phyloP scores from a whole-genome alignment of 2,329 filamentous ascomycete species.

The Lizonia empirigonia region DNA sequence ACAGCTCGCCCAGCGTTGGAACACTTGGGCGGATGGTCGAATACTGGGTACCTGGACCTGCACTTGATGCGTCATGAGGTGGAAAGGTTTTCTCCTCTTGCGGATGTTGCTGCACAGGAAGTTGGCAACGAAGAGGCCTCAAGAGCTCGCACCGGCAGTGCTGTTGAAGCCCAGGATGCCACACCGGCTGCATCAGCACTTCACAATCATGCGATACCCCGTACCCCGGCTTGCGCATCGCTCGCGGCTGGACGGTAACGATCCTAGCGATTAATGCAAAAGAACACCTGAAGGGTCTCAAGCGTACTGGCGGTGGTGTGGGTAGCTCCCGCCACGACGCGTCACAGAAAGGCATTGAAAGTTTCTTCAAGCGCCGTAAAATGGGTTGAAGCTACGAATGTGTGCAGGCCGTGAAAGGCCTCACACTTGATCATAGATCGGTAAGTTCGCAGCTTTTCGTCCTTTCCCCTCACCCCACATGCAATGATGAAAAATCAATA shows the following conservation, averaged over 20 bases:
- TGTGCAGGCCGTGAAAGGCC: not conserved
- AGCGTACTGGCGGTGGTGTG: slow-evolving; percentile 80
- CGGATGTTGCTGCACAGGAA: not conserved
- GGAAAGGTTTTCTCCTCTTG: not conserved
- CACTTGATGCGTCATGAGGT: slow-evolving; percentile 30
- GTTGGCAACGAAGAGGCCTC: not conserved
- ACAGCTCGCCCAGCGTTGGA: slow-evolving; percentile 53
- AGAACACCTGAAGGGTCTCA: slow-evolving; percentile 74
- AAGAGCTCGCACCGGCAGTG: too few species aligned
- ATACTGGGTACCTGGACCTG: slow-evolving; percentile 67
- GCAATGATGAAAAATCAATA: slow-evolving; percentile 63
- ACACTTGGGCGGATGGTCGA: slow-evolving; percentile 66
- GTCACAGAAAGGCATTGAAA: slow-evolving; percentile 75
- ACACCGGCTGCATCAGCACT: not conserved
- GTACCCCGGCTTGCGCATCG: slow-evolving; percentile 8
- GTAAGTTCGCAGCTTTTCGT: slow-evolving; percentile 29
- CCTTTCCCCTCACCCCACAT: slow-evolving; percentile 22
- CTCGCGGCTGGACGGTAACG: slow-evolving; percentile 53
- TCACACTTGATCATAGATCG: not conserved
- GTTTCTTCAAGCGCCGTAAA: slow-evolving; percentile 73
- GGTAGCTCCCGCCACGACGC: slow-evolving; percentile 78
- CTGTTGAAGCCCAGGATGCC: not conserved
- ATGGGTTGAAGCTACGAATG: slow-evolving; percentile 34
- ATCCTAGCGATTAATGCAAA: slow-evolving; percentile 71
- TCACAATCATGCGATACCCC: not conserved